Conservation (phyloP, 768 basidiomycete species). For the Suillus fuscotomentosus region DNA sequence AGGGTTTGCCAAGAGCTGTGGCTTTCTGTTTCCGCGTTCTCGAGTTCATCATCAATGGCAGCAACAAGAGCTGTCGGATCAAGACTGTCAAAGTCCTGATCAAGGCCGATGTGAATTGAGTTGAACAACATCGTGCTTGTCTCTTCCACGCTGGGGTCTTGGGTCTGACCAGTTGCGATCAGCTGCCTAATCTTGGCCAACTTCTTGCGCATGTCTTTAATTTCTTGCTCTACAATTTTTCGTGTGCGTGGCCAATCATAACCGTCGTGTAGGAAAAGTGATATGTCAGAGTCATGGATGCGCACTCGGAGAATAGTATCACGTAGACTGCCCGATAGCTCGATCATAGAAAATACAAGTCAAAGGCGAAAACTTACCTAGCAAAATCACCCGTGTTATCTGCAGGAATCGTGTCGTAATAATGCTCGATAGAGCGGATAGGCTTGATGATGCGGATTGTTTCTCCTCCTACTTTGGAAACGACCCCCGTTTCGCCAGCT, state of each 20-base stretch:
- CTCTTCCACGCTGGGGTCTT: slow-evolving; percentile 70
- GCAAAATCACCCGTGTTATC: slow-evolving; percentile 45
- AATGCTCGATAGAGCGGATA: slow-evolving; percentile 69
- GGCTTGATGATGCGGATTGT: slow-evolving; percentile 76
- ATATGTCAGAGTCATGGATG: slow-evolving; percentile 59
- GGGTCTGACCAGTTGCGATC: slow-evolving; percentile 84
- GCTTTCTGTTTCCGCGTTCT: slow-evolving; percentile 51
- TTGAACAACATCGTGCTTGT: slow-evolving; percentile 85
- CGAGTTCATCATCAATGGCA: slow-evolving; percentile 90
- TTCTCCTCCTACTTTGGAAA: slow-evolving; percentile 75
- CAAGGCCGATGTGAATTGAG: slow-evolving; percentile 91
- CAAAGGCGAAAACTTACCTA: slow-evolving; percentile 39
- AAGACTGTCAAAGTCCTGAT: slow-evolving; percentile 68
- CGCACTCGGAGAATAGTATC: slow-evolving; percentile 53
- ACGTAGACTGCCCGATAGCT: slow-evolving; percentile 33
- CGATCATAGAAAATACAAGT: slow-evolving; percentile 6
- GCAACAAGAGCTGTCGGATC: slow-evolving; percentile 80
- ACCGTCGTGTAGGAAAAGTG: slow-evolving; percentile 83
- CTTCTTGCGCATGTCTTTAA: slow-evolving; percentile 82
- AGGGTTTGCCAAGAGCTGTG: slow-evolving; percentile 92
- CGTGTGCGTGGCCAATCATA: slow-evolving; percentile 93
- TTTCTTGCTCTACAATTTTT: slow-evolving; percentile 81
- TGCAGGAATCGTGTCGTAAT: slow-evolving; percentile 65
- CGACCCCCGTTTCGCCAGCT: slow-evolving; percentile 37
- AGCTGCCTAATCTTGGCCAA: slow-evolving; percentile 90